These are phyloP conservation scores for Mycena amicta DNA, from an alignment of 768 basidiomycete genomes.

Conservation along the genomic window DNA sequence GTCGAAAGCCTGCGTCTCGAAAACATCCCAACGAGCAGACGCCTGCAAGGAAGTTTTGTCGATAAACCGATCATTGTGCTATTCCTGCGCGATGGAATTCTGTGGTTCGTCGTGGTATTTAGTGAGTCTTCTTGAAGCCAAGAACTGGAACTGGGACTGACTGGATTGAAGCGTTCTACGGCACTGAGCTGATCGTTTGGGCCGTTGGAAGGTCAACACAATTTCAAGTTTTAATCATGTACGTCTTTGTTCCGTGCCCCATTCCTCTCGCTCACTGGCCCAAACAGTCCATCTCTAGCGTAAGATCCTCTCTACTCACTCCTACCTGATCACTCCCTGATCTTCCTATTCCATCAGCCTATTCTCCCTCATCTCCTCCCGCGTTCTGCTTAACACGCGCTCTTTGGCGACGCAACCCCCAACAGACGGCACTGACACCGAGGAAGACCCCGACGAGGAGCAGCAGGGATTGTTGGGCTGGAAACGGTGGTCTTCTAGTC, in stretches of 20 bases:
- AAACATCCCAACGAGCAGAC: not conserved
- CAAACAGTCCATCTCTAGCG: not conserved
- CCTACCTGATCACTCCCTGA: not conserved
- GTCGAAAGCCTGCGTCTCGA: not conserved
- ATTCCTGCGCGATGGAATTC: conserved; percentile 8
- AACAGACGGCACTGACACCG: too few relatives aligned
- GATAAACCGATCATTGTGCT: conserved; percentile 6
- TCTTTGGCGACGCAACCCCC: too few relatives aligned
- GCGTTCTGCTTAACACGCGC: too few relatives aligned
- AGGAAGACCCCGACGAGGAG: too few relatives aligned
- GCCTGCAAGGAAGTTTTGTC: not conserved
- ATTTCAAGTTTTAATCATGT: conserved; percentile 6
- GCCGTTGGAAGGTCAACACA: not conserved
- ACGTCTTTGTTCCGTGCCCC: not conserved
- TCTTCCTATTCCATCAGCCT: not conserved
- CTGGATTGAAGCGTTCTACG: conserved; percentile 10
- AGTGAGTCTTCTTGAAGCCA: not conserved
- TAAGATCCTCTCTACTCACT: not conserved
- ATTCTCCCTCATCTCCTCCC: not conserved
- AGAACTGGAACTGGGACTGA: not conserved
- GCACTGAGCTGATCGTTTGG: conserved; percentile 10
- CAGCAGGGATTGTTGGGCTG: too few relatives aligned
- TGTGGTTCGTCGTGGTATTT: conserved; percentile 10
- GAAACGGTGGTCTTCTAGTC: too few relatives aligned
- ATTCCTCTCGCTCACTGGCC: not conserved